These are phyloP conservation scores for Starmerella apicola DNA, from an alignment of 805 yeast species.

Conservation along the genomic window DNA sequence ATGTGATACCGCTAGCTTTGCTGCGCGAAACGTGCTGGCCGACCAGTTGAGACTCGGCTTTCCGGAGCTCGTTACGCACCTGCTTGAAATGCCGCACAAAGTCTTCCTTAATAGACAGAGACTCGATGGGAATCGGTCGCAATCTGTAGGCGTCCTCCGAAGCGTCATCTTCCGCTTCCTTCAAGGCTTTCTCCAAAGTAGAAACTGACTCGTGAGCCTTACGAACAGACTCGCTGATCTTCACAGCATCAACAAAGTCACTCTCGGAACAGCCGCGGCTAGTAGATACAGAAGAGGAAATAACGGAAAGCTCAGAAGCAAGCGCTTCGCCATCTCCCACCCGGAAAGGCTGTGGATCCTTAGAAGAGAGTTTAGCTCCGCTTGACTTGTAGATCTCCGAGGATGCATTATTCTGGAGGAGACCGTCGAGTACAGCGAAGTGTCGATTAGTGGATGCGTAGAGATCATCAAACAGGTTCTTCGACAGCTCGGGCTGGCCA, in stretches of 20 bases:
- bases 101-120: background rate
- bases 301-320: background rate
- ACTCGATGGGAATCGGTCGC: constrained; percentile 8
- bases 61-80: background rate
- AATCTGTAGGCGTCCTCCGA: constrained; percentile 6
- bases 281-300: background rate
- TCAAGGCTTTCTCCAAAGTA: background rate
- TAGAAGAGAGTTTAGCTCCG: background rate
- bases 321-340: background rate
- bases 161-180: background rate
- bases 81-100: background rate
- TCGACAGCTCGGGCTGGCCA: too few species aligned
- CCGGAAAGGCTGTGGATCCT: background rate
- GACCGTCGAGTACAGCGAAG: background rate
- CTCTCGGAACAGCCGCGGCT: too few species aligned
- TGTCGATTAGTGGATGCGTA: background rate
- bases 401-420: background rate
- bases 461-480: background rate
- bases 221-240: background rate
- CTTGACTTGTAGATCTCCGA: background rate
- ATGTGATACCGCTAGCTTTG: background rate
- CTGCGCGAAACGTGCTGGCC: too few species aligned
- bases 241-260: background rate
- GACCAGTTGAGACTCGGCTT: too few species aligned
- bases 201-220: too few species aligned